These are phyloP conservation scores for Podospora conica DNA, from an alignment of 495 filamentous ascomycete species.

Conservation along the genomic window DNA sequence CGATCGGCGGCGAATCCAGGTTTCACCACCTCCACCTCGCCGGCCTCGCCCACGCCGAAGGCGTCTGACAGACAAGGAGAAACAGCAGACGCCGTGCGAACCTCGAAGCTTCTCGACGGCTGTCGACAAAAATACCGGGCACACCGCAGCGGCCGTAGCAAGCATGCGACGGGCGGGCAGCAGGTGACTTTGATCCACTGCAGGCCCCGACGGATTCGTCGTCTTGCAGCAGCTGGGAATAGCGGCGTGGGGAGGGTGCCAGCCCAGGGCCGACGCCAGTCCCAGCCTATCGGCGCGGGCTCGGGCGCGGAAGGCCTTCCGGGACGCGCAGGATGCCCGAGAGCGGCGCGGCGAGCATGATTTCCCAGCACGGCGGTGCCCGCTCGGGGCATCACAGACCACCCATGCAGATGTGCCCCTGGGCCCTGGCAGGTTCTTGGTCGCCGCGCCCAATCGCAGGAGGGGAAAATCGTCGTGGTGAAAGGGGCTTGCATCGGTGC, in stretches of 20 bases:
- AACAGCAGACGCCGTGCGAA: background rate
- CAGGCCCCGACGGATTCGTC: background rate
- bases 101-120: background rate
- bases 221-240: background rate
- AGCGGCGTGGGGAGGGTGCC: background rate
- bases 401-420: background rate
- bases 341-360: background rate
- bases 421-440: background rate
- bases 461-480: background rate
- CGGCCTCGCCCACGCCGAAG: background rate
- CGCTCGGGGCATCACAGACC: background rate
- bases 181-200: background rate
- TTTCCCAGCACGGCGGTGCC: background rate
- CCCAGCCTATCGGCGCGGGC: slow-evolving; percentile 13
- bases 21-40: slow-evolving; percentile 12
- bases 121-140: background rate
- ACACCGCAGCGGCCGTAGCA: background rate
- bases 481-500: slow-evolving; percentile 11
- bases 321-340: background rate
- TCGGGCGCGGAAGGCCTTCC: slow-evolving; percentile 13
- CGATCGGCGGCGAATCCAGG: slow-evolving; percentile 5
- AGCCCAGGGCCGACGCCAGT: background rate
- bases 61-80: slow-evolving; percentile 2
- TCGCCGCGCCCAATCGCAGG: background rate
- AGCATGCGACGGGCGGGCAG: background rate